Evolutionary conservation across 805 yeast species (phyloP).

Genomic region (Candida railenensis): DNA sequence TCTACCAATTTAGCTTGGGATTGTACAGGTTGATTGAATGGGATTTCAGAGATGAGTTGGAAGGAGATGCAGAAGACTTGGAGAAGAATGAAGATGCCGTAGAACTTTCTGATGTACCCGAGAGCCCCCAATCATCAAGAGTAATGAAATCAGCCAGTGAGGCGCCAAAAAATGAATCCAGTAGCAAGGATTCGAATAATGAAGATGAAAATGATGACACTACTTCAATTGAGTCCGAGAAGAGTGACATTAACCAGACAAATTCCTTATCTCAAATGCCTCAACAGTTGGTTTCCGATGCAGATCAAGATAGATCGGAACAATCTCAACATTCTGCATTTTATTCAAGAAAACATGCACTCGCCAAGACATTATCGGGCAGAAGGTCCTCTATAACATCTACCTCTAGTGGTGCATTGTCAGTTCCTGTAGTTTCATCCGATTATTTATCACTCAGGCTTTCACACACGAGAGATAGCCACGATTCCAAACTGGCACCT

Average conservation of each 20-base stretch:
- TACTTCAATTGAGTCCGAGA: background rate
- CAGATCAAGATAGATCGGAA: slow-evolving; percentile 8
- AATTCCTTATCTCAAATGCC: background rate
- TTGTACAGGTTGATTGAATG: slow-evolving; percentile 65
- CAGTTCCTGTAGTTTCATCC: background rate
- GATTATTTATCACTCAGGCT: background rate
- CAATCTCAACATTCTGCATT: background rate
- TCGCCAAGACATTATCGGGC: background rate
- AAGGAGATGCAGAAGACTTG: slow-evolving; percentile 14
- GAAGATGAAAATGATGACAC: background rate
- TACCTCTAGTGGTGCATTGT: background rate
- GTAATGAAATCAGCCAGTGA: background rate
- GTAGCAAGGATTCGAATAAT: background rate
- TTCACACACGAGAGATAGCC: slow-evolving; percentile 13
- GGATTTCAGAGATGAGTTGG: slow-evolving; percentile 55
- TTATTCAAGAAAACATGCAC: background rate
- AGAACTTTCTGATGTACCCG: background rate
- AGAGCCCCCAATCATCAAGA: background rate
- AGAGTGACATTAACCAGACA: background rate
- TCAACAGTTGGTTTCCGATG: slow-evolving; percentile 1
- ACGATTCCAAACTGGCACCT: slow-evolving; percentile 19
- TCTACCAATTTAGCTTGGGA: slow-evolving; percentile 74
- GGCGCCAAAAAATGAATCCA: background rate
- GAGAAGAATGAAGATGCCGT: background rate
- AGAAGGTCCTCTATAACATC: background rate